Base-by-base conservation (phyloP, 225 moss, liverwort and hornwort genomes). In the Rhytidiadelphus loreus region DNA sequence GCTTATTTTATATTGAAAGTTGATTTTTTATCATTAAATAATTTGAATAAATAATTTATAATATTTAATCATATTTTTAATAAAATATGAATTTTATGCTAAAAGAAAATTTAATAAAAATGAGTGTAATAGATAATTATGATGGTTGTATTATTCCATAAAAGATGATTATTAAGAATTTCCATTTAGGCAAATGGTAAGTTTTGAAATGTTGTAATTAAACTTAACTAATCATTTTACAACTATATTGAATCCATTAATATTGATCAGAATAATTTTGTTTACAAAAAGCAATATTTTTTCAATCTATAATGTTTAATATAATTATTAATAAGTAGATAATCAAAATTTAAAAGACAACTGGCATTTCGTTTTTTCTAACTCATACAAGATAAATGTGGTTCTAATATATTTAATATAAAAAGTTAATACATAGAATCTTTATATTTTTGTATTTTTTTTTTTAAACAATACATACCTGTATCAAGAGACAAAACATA, bases 401-500 rank as follows among this genome's bases (percentile, higher is more conserved):
- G 3, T 24, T 82, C 17, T 50, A 3, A 46, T 59, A 15, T 63
- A 24, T 20, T 82, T 8, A 11, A 23, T 12, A 28, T 3, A 19
- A 41, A 28, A 18, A 29, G 0, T 39, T 3, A 35, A 19, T 8
- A 3, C 2, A 28, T 59, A 25, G 7, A 12, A 8, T 22, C 2
- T 12, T 20, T 30, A 12, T 28, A 18, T 80, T 41, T 9, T 0
- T 1, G 9, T 10, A 7, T 26, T 15, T 37, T 30, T 23, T 30
- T 7, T 1, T 11, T 24, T 10, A 8, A 53, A 25, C 6, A 39
- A 37, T 37, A 29, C 39, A 15, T 80, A 98, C 97, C 91, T 84
- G 91, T 92, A 92, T 96, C 95, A 50, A 91, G 85, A 46, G 93
- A 93, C 74, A 77, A 93, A 16, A 96, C 71, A 44, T 90, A 92